Evolutionary conservation across 73 alveolate genomes (phyloP), one percentile per base, ranked within the genome.

Genomic region (Breviolum minutum): DNA sequence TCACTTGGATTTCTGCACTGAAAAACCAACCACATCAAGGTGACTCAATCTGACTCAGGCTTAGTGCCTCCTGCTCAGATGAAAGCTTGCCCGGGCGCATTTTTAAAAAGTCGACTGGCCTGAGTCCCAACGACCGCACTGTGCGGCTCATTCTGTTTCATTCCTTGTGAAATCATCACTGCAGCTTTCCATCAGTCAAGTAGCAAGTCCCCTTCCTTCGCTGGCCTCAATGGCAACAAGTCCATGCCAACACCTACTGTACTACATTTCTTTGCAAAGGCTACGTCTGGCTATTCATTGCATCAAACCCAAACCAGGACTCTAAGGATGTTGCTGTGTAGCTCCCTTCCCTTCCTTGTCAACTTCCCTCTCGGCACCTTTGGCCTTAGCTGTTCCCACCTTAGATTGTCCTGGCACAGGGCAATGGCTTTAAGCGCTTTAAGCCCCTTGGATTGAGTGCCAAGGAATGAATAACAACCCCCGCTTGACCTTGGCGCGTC

Each of bases 61-160:
- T 10, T 16, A 20, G 17, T 27, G 84, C 95, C 95, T 88, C 95
- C 68, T 88, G 84, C 20, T 88, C 95, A 7, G 95, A 54, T 40
- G 80, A 64, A 48, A 88, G 61, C 29, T 68, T 27, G 24, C 95
- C 95, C 10, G 26, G 95, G 48, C 95, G 95, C 62, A 68, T 32
- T 48, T 70, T 88, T 84, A 88, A 48, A 26, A 83, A 60, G 32
- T 87, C 83, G 20, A 63, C 66, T 24, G 95, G 95, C 95, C 95
- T 88, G 7, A 7, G 95, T 22, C 70, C 54, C 54, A 40, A 40
- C 54, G 54, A 40, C 54, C n/a, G n/a, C n/a, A n/a, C n/a, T 40
- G 54, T 3, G 54, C 54, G 54, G 54, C 54, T 40, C 3, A 40
- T 40, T 40, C 54, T 40, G 54, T 40, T 40, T 40, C 54, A 40